Conservation (phyloP, 2,329 filamentous ascomycete genomes). For the Penicillium hordei region DNA sequence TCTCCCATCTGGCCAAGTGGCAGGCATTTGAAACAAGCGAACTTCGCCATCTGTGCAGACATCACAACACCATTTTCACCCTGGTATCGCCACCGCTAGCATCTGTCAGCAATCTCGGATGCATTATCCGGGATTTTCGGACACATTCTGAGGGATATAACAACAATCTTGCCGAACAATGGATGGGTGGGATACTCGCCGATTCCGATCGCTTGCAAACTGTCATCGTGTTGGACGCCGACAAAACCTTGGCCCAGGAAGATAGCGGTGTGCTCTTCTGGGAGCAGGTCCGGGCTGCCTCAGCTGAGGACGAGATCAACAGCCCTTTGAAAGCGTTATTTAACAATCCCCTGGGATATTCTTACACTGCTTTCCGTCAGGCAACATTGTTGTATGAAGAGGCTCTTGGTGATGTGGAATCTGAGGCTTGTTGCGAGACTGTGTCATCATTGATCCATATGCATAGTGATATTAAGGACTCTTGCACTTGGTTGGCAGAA, state of each 20-base stretch:
- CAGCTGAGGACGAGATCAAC: conserved; percentile 3
- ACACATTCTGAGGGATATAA: not conserved
- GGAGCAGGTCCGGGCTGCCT: conserved; percentile 8
- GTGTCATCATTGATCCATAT: conserved; percentile 48
- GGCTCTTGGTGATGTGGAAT: conserved; percentile 35
- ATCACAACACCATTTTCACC: conserved; percentile 51
- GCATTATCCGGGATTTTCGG: not conserved
- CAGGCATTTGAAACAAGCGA: conserved; percentile 47
- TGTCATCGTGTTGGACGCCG: conserved; percentile 58
- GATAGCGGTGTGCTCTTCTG: conserved; percentile 20
- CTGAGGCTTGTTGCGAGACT: conserved; percentile 47
- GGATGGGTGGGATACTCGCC: conserved; percentile 38
- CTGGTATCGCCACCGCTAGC: not conserved
- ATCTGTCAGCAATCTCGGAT: not conserved
- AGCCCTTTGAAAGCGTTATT: conserved; percentile 50
- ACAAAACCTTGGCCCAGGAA: conserved; percentile 54
- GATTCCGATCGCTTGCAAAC: conserved; percentile 35
- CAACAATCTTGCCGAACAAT: not conserved
- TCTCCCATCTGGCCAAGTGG: conserved; percentile 49
- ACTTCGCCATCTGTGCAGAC: conserved; percentile 47
- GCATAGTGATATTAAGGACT: conserved; percentile 52
- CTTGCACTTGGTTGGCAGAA: conserved; percentile 35
- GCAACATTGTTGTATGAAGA: conserved; percentile 56
- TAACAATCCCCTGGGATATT: conserved; percentile 49
- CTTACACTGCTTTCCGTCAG: conserved; percentile 57